These are phyloP conservation scores for Colletotrichum sublineola DNA, from an alignment of 2,329 filamentous ascomycete species.

Conservation along the genomic window DNA sequence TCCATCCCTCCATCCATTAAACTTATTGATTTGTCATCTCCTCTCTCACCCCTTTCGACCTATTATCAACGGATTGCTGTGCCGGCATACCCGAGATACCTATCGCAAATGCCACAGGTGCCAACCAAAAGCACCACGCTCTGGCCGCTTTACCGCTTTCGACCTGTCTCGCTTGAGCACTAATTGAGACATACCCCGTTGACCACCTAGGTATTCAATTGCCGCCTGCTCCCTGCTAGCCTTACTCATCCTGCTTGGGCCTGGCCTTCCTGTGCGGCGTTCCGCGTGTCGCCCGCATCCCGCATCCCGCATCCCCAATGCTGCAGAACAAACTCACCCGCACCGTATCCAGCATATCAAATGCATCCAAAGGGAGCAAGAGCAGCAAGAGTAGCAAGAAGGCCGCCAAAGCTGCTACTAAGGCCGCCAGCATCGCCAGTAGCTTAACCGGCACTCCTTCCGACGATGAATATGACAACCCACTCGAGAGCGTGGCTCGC, in stretches of 20 bases:
- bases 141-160: slow-evolving; percentile 8
- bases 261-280: slow-evolving; percentile 7
- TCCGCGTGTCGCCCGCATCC: slow-evolving; percentile 14
- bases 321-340: slow-evolving; percentile 25
- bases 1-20: slow-evolving; percentile 1
- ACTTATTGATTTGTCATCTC: slow-evolving; percentile 34
- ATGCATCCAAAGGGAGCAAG: slow-evolving; percentile 20
- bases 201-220: slow-evolving; percentile 3
- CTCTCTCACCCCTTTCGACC: slow-evolving; percentile 2
- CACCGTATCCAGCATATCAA: slow-evolving; percentile 27
- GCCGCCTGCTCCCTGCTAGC: slow-evolving; percentile 11
- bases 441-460: slow-evolving; percentile 43
- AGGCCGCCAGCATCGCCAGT: slow-evolving; percentile 45
- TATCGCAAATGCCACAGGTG: not conserved
- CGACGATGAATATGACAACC: slow-evolving; percentile 57
- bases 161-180: not conserved
- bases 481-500: slow-evolving; percentile 58
- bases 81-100: slow-evolving; percentile 25
- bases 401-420: slow-evolving; percentile 20
- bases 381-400: slow-evolving; percentile 30
- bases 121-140: slow-evolving; percentile 5
- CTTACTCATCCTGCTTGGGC: slow-evolving; percentile 6
- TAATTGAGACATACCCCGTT: slow-evolving; percentile 9
- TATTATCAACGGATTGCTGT: slow-evolving; percentile 16
- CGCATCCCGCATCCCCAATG: slow-evolving; percentile 30